Percentiles rank a stretch among this genome's conserved stretches.
Conservation (phyloP, 2,329 filamentous ascomycete genomes). For the Cladophialophora yegresii region DNA sequence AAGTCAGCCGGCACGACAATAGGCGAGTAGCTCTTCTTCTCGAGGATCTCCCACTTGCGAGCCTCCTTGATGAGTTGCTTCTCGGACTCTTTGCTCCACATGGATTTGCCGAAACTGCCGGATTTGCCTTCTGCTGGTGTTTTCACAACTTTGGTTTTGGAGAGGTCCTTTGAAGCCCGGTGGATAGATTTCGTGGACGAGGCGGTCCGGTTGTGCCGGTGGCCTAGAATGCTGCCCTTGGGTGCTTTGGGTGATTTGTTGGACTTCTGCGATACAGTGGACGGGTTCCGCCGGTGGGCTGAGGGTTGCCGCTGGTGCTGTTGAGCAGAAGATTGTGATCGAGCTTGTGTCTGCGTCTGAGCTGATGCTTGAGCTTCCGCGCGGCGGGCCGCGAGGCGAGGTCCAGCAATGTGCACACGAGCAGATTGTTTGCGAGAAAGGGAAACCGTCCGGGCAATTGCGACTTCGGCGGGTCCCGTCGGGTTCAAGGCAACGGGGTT, state of each 20-base stretch:
- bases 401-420: constrained; percentile 27
- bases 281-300: not conserved
- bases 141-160: constrained; percentile 27
- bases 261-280: constrained; percentile 8
- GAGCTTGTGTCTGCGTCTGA: not conserved
- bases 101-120: constrained; percentile 6
- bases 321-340: not conserved
- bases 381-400: constrained; percentile 23
- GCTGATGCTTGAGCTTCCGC: constrained; percentile 14
- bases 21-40: constrained; percentile 31
- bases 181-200: constrained; percentile 21
- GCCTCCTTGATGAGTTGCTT: constrained; percentile 29
- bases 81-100: constrained; percentile 26
- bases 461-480: constrained; percentile 28
- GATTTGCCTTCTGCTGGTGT: constrained; percentile 13
- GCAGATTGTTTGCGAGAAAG: constrained; percentile 33
- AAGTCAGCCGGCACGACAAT: constrained; percentile 31
- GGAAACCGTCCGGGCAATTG: constrained; percentile 34
- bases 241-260: constrained; percentile 10
- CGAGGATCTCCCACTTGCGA: constrained; percentile 31
- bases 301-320: not conserved
- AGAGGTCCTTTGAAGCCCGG: constrained; percentile 15
- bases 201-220: constrained; percentile 24
- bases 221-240: constrained; percentile 14
- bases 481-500: constrained; percentile 23